These are phyloP conservation scores for Inosperma sp. DNA, from an alignment of 768 basidiomycete genomes.

Conservation along the genomic window DNA sequence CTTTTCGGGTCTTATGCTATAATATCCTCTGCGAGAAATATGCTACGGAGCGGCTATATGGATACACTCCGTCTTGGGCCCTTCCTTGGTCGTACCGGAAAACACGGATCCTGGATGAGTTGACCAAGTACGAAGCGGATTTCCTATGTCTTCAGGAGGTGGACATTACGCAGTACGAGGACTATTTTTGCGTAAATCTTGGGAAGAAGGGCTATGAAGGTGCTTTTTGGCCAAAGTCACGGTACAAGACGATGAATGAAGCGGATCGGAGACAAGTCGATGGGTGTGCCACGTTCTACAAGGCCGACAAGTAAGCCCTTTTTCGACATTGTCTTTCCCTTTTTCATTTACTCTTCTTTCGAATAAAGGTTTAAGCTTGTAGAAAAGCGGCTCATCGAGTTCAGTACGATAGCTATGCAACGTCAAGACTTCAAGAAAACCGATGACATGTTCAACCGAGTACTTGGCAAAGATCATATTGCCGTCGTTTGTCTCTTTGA, in stretches of 20 bases:
- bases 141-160: conserved; percentile 96
- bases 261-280: conserved; percentile 85
- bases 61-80: conserved; percentile 97
- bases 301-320: conserved; percentile 69
- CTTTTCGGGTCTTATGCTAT: conserved; percentile 79
- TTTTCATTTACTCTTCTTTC: conserved; percentile 12
- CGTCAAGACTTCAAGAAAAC: conserved; percentile 94
- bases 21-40: conserved; percentile 93
- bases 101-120: conserved; percentile 80
- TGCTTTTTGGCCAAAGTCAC: conserved; percentile 85
- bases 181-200: conserved; percentile 77
- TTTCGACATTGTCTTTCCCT: conserved; percentile 6
- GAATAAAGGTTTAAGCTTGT: conserved; percentile 77
- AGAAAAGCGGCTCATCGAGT: conserved; percentile 91
- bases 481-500: conserved; percentile 86
- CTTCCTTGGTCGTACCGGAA: conserved; percentile 93
- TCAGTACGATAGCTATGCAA: conserved; percentile 88
- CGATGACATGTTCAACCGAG: conserved; percentile 99
- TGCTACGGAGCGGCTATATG: conserved; percentile 86
- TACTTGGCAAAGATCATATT: conserved; percentile 91
- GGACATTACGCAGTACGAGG: conserved; percentile 87
- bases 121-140: conserved; percentile 77
- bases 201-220: conserved; percentile 81
- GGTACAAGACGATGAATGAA: conserved; percentile 90
- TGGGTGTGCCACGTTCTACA: conserved; percentile 96